Evolutionary conservation across 177 flowering plant genomes (phyloP).

Genomic region (Vitis hybrid): DNA sequence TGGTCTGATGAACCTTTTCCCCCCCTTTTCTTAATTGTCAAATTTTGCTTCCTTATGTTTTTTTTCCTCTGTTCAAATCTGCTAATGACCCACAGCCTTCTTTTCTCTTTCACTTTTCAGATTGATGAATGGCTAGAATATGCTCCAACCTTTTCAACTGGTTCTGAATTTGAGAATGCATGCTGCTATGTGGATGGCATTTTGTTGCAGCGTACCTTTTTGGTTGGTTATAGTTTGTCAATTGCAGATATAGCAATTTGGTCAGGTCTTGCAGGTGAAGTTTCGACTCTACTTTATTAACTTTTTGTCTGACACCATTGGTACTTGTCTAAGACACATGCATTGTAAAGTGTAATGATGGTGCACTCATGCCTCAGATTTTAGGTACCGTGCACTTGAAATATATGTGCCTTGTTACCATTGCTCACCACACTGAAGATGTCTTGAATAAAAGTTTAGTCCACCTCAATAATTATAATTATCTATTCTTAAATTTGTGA

Average conservation of each 20-base stretch:
- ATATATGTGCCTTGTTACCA: no score
- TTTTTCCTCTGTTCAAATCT: no score
- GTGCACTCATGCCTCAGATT: not conserved
- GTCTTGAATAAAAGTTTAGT: no score
- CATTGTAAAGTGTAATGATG: not conserved
- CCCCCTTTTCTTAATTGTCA: no score
- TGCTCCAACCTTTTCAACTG: conserved; percentile 52
- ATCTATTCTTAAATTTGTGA: no score
- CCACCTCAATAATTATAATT: no score
- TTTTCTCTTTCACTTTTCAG: conserved; percentile 30
- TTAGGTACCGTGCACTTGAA: no score
- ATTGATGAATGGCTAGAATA: conserved; percentile 85
- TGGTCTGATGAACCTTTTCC: not conserved
- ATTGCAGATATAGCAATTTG: conserved; percentile 83
- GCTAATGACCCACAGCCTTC: no score
- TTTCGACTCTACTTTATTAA: not conserved
- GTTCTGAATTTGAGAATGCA: conserved; percentile 83
- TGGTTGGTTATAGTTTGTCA: conserved; percentile 68
- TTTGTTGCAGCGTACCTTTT: conserved; percentile 51
- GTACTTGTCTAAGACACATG: not conserved
- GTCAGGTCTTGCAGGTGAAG: conserved; percentile 80
- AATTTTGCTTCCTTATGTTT: no score
- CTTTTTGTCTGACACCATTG: not conserved
- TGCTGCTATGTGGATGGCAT: conserved; percentile 56
- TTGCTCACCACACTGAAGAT: no score